Base-by-base conservation (phyloP, 2,329 filamentous ascomycete species). In the Claviceps monticola region DNA sequence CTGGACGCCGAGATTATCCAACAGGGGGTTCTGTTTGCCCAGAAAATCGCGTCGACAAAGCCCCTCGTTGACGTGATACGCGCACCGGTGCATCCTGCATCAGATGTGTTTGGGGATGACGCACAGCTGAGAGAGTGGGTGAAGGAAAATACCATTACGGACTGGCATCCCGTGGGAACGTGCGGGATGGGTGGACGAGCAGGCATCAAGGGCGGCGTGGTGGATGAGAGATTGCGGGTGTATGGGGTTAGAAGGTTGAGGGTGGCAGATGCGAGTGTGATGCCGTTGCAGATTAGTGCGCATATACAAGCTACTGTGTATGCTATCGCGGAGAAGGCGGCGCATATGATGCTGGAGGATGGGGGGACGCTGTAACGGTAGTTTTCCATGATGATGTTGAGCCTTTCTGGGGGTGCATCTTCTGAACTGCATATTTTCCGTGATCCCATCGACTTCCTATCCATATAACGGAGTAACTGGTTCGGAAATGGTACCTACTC, bases 1-100 rank as follows among this genome's bases (percentile, higher is more conserved):
- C 56, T 74, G 0, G 72, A 77, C 47, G 53, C 71, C 5, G 64
- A 71, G 1, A 61, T 68, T 1, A 71, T 78, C 62, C 65, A 67
- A 5, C 59, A 69, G 14, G 68, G 68, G 11, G 60, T 67, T 1
- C 62, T 62, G 0, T 70, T 77, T 34, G 64, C 64, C 0, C 58
- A 68, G 13, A 70, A 64, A 14, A 69, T 74, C 26, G 62, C 64
- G 8, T 51, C 56, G 13, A 68, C 69, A 0, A 53, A 62, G 11
- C 69, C 72, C 2, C 58, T 73, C 0, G 60, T 62, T 1, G 55
- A 58, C 23, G 65, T 71, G 23, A 62, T 78, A 61, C 53, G 61
- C 56, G 50, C 57, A 0, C 55, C 60, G 2, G 60, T 56, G 1
- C 57, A 56, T 5, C 65, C 63, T 2, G 47, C 61, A 19, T 56